Evolutionary conservation across 1,284 basidiomycete genomes (phyloP), one percentile per base, ranked within the genome.

Genomic region (Cutaneotrichosporon cavernicola): DNA sequence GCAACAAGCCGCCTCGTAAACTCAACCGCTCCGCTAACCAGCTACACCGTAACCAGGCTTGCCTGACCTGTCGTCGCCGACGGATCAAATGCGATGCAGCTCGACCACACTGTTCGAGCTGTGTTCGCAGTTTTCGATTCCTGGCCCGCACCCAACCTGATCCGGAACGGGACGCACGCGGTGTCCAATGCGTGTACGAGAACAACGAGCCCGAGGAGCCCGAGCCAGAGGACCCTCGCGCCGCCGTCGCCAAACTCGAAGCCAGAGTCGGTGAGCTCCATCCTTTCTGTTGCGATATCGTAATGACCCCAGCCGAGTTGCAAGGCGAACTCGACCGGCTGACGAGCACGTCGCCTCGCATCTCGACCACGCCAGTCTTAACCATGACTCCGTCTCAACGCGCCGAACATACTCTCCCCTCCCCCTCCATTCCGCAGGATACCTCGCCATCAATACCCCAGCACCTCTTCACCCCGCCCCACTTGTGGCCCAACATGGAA

Each of bases 141-240:
- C 64, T 67, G 16, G 62, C 64, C 1, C 62, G 68, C 4, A 76
- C 74, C 0, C 71, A 75, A 38, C 76, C 76, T 3, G 71, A 76
- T 34, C 64, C 67, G 11, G 68, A 71, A 46, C 70, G 74, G 34
- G 74, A 76, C 46, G 62, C 69, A 0, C 63, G 66, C n/a, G 76
- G 73, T 21, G 68, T 77, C 5, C 71, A 73, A 50, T 76, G 74
- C 52, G 66, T 58, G 22, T 76, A 77, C 43, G 71, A 74, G 11
- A 70, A 74, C 14, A 51, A 60, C 16, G 58, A 59, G 32, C 32
- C 18, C 26, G 55, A 30, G 21, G 63, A 52, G 14, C 55, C 55
- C 10, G 61, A 49, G 9, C 53, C 26, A 21, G 65, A 64, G 7
- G 63, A 66, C 13, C 57, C 61, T 2, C 56, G 60, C 6, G 61